Evolutionary conservation across 2,329 filamentous ascomycete species (phyloP).

Genomic region (Podosphaera xanthii): DNA sequence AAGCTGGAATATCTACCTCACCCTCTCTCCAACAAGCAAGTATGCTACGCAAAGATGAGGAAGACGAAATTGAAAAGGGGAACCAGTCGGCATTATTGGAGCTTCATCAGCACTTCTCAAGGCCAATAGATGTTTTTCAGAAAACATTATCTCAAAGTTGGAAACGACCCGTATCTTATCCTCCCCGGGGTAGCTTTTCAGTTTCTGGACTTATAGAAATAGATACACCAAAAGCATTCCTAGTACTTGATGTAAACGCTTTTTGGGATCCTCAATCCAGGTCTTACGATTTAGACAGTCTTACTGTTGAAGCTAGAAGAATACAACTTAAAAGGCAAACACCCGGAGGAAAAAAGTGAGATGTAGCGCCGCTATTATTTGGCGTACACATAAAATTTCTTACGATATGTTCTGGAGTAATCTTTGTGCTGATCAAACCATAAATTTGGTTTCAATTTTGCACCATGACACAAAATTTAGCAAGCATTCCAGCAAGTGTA

Average conservation of each 20-base stretch:
- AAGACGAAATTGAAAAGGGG: not conserved
- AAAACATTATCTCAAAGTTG: conserved; percentile 21
- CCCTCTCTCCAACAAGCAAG: conserved; percentile 4
- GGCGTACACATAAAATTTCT: too few species aligned
- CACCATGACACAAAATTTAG: too few species aligned
- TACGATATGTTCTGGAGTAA: too few species aligned
- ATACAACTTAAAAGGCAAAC: conserved; percentile 21
- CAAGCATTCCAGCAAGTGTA: too few species aligned
- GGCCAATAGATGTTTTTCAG: conserved; percentile 12
- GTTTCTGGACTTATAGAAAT: conserved; percentile 33
- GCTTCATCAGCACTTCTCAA: conserved; percentile 9
- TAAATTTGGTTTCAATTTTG: too few species aligned
- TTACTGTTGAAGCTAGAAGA: conserved; percentile 21
- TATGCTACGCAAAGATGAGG: conserved; percentile 2
- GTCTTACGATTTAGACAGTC: conserved; percentile 15
- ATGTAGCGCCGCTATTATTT: too few species aligned
- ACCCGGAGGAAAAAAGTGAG: conserved; percentile 5
- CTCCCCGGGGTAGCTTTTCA: conserved; percentile 27
- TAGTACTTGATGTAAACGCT: conserved; percentile 28
- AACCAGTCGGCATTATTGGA: conserved; percentile 1
- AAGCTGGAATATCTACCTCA: conserved; percentile 4
- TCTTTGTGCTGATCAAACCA: too few species aligned
- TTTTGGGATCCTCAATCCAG: conserved; percentile 34
- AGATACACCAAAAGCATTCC: conserved; percentile 21
- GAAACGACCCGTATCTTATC: conserved; percentile 21